Conservation (phyloP, 192 early-diverging fungal species). For the Linnemannia elongata region DNA sequence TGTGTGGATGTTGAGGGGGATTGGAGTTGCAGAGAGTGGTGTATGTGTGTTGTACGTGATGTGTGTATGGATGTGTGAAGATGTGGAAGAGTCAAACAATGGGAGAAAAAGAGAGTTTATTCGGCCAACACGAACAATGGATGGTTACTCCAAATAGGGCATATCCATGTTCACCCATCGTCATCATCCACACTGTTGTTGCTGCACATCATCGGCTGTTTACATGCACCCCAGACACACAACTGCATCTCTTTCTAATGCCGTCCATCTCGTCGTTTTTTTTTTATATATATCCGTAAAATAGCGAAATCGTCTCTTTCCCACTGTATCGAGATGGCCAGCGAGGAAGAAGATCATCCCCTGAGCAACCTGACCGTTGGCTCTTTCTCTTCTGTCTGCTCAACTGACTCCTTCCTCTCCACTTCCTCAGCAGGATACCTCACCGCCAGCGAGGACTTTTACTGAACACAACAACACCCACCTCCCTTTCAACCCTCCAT, state of each 20-base stretch:
- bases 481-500: not conserved
- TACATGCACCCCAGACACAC: too few species aligned
- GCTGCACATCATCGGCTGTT: too few species aligned
- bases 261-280: not conserved
- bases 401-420: conserved; percentile 40
- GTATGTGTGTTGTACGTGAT: not conserved
- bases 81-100: not conserved
- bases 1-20: too few species aligned
- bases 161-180: not conserved
- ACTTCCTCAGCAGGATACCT: conserved; percentile 32
- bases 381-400: conserved; percentile 47
- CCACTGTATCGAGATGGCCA: conserved; percentile 20
- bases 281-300: not conserved
- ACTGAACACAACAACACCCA: not conserved
- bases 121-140: not conserved
- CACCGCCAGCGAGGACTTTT: conserved; percentile 32
- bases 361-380: conserved; percentile 39
- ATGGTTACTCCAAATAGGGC: conserved; percentile 5
- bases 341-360: conserved; percentile 43
- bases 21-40: too few species aligned
- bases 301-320: conserved; percentile 41
- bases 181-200: not conserved
- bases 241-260: not conserved
- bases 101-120: not conserved
- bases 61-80: not conserved